Percentiles rank a stretch among this genome's conserved stretches.
These are phyloP conservation scores for Calycina herbarum DNA, from an alignment of 2,329 filamentous ascomycete genomes.

Conservation along the genomic window DNA sequence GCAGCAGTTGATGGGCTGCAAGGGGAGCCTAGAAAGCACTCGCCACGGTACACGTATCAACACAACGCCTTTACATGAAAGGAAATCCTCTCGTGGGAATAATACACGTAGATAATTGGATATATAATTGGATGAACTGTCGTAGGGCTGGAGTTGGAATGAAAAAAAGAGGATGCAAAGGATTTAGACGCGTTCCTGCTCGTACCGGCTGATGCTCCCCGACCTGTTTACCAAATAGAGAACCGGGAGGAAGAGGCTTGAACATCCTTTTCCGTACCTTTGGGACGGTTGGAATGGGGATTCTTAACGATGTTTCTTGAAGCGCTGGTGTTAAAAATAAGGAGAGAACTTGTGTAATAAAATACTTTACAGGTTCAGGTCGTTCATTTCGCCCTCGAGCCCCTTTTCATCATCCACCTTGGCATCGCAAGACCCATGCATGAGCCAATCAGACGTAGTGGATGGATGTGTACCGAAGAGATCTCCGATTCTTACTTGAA, in stretches of 20 bases:
- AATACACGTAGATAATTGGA: too few species aligned
- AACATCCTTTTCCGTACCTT: neutral
- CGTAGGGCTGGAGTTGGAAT: too few species aligned
- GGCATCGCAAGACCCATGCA: neutral
- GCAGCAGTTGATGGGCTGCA: too few species aligned
- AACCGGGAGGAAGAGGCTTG: neutral
- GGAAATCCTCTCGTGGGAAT: too few species aligned
- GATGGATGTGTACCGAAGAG: neutral
- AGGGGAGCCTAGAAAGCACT: too few species aligned
- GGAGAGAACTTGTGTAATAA: neutral
- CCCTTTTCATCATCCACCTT: neutral
- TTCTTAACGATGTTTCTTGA: neutral
- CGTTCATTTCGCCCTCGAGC: neutral
- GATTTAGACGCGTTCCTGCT: too few species aligned
- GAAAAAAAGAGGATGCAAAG: too few species aligned
- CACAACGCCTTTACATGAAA: too few species aligned
- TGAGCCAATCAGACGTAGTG: neutral
- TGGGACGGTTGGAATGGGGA: neutral
- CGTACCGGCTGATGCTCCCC: too few species aligned
- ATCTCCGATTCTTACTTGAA: neutral
- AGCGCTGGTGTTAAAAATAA: neutral
- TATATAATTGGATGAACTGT: too few species aligned
- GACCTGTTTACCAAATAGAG: neutral
- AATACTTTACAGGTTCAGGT: neutral
- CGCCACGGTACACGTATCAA: too few species aligned